Evolutionary conservation across 1,284 basidiomycete species (phyloP), one percentile per base, ranked within the genome.

Genomic region (Microbotryomycetes sp.): DNA sequence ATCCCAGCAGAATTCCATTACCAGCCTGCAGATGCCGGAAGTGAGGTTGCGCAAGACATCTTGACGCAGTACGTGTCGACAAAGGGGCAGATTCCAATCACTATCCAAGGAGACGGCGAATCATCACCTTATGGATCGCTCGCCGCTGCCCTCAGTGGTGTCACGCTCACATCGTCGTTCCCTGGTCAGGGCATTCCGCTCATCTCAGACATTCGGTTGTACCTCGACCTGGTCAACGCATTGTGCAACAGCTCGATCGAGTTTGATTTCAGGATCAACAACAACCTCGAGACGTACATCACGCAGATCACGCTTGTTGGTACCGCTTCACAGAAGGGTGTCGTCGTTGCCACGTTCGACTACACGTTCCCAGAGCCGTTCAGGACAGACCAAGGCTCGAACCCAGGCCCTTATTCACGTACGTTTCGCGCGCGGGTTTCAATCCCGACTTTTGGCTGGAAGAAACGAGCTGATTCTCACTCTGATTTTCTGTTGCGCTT

Each of bases 61-160:
- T 62, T 76, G 4, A 55, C 62, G 26, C 62, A 57, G 53, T 76
- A 75, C 64, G 57, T 75, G 7, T 66, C 71, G 59, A 70, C 72
- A 2, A 76, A 74, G 24, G 72, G 80, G 3, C 60, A 65, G 16
- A 73, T 85, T 45, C 76, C 79, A 15, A 71, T 87, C 62, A 78
- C 77, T 0, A 84, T 87, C 68, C 75, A 81, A 63, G 85, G 85
- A 21, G 85, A 86, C 66, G 59, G 71, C 5, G 67, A 73, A 4
- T 85, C 85, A 63, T 82, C 84, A 11, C 85, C 85, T 1, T 87
- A 85, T 72, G 78, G 72, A 5, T 85, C 85, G 2, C 73, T 89
- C 46, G 74, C 78, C 52, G 79, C 80, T 4, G 85, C 81, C 1
- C 76, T 89, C 7, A 77, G 81, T 24, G 80, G 81, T 35, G 74